Percentiles rank a stretch among this genome's conserved stretches.
These are phyloP conservation scores for Parathielavia hyrcaniae DNA, from an alignment of 495 filamentous ascomycete genomes.

Conservation along the genomic window DNA sequence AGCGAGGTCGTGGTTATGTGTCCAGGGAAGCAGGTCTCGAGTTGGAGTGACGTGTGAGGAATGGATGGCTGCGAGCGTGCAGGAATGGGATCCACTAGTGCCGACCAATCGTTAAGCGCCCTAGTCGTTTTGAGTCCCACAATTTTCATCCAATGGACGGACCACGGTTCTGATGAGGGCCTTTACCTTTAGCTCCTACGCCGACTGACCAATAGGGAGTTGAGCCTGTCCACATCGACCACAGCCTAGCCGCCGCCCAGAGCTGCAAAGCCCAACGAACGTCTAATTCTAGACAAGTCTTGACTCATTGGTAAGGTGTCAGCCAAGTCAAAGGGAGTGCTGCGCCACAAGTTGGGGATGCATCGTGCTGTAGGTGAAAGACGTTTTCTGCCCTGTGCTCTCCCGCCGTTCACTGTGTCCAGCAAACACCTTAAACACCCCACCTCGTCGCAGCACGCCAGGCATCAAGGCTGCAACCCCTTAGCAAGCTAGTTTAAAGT, in stretches of 20 bases:
- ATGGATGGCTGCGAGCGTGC: slow-evolving; percentile 17
- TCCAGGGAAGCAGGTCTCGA: slow-evolving; percentile 10
- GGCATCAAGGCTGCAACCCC: no score
- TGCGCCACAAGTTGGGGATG: slow-evolving; percentile 3
- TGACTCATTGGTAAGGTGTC: slow-evolving; percentile 5
- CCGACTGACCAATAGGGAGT: slow-evolving; percentile 13
- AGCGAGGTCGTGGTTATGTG: slow-evolving; percentile 16
- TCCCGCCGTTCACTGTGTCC: no score
- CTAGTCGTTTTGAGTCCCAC: not conserved
- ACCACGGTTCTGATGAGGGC: slow-evolving; percentile 4
- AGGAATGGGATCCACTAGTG: slow-evolving; percentile 9
- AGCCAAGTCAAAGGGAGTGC: slow-evolving; percentile 6
- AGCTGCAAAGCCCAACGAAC: slow-evolving; percentile 12
- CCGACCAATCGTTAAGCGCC: slow-evolving; percentile 8
- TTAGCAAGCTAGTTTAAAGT: no score
- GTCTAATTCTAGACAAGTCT: slow-evolving; percentile 5
- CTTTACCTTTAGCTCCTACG: slow-evolving; percentile 9
- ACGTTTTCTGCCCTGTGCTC: no score
- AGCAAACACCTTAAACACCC: no score
- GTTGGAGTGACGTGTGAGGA: slow-evolving; percentile 17
- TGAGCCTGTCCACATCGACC: slow-evolving; percentile 13
- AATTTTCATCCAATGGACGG: slow-evolving; percentile 14
- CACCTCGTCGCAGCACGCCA: no score
- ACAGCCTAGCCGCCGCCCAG: slow-evolving; percentile 6
- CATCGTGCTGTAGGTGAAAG: not conserved